phyloP scores from a whole-genome alignment of 2,329 filamentous ascomycete genomes.

The Ciborinia camelliae region DNA sequence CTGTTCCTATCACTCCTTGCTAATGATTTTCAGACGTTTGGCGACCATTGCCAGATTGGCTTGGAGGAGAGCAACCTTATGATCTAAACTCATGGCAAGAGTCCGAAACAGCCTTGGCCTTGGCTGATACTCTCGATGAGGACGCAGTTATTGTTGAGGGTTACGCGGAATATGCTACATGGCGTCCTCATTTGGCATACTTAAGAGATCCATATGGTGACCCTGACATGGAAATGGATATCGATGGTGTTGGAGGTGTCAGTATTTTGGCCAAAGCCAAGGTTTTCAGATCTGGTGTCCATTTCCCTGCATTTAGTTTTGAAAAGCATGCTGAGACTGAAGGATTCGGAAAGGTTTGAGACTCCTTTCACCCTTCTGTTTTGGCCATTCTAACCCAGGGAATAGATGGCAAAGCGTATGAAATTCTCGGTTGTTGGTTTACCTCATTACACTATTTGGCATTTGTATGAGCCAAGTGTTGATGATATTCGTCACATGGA shows the following conservation, averaged over 20 bases:
- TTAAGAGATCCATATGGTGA: conserved; percentile 95
- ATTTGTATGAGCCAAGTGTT: conserved; percentile 98
- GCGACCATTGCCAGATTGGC: conserved; percentile 97
- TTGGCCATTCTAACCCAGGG: conserved; percentile 17
- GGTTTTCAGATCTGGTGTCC: conserved; percentile 90
- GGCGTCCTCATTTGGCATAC: conserved; percentile 95
- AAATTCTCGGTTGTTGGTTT: conserved; percentile 90
- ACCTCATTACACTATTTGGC: conserved; percentile 98
- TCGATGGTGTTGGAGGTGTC: conserved; percentile 95
- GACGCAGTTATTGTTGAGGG: conserved; percentile 98
- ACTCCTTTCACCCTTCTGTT: background rate
- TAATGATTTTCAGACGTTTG: conserved; percentile 70
- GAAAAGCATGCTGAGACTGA: conserved; percentile 98
- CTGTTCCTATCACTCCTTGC: background rate
- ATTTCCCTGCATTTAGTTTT: conserved; percentile 98
- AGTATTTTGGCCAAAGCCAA: conserved; percentile 95
- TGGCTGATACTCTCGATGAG: conserved; percentile 93
- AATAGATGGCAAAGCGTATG: conserved; percentile 95
- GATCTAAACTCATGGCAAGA: conserved; percentile 99
- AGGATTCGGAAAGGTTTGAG: conserved; percentile 88
- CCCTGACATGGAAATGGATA: conserved; percentile 99
- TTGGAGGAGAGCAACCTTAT: conserved; percentile 96
- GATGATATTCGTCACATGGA: conserved; percentile 98
- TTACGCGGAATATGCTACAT: conserved; percentile 97
- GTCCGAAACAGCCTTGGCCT: conserved; percentile 88